Percentiles rank a stretch among this genome's conserved stretches.
Conservation (phyloP, 768 basidiomycete genomes). For the Boletus vinaceobasis region DNA sequence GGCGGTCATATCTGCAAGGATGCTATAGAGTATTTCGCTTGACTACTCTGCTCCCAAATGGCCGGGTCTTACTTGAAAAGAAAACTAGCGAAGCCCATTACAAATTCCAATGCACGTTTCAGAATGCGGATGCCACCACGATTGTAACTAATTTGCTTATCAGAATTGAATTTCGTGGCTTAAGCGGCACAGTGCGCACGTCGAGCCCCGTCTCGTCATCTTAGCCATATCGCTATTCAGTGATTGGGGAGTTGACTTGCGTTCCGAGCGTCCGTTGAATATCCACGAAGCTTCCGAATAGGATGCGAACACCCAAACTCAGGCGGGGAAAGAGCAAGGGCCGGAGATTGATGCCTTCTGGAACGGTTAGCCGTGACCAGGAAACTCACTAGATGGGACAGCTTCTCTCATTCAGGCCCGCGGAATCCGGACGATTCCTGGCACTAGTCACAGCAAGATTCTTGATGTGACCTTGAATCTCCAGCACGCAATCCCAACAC, state of each 20-base stretch:
- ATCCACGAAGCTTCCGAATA: no score
- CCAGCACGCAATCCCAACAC: neutral
- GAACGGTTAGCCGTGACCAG: neutral
- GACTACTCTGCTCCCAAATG: no score
- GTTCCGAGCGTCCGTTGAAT: neutral
- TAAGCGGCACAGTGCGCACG: neutral
- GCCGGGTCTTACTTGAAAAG: no score
- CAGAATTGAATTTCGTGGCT: no score
- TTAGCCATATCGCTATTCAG: neutral
- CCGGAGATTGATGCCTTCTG: neutral
- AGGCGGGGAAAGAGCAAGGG: neutral
- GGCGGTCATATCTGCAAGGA: no score
- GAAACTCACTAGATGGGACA: neutral
- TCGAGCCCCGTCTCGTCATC: neutral
- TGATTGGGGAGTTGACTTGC: neutral
- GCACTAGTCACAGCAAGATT: neutral
- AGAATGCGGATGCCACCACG: no score
- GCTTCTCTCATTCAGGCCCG: neutral
- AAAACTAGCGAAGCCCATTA: no score
- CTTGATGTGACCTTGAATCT: neutral
- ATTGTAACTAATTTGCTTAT: no score
- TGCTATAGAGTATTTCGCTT: neutral
- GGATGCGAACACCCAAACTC: neutral
- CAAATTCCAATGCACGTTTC: no score
- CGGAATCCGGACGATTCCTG: neutral